Percentiles rank a stretch among this genome's conserved stretches.
Evolutionary conservation across 2,329 filamentous ascomycete species (phyloP).

Genomic region (Cryphonectria radicalis): DNA sequence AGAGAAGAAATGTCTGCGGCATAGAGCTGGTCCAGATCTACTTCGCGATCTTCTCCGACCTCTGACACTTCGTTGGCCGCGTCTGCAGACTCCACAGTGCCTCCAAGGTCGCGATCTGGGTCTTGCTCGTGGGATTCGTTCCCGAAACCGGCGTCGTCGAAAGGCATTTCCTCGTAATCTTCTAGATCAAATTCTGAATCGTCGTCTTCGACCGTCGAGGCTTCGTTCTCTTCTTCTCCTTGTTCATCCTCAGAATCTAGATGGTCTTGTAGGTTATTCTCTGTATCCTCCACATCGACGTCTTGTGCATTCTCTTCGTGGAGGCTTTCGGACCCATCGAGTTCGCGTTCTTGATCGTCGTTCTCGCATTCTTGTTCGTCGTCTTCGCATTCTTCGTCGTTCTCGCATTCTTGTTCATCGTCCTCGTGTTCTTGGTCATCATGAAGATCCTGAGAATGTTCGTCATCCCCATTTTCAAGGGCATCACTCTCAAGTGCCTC

Average conservation of each 20-base stretch:
- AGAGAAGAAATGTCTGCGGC: slow-evolving; percentile 7
- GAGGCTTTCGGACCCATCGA: background rate
- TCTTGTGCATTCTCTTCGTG: background rate
- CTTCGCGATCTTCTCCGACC: background rate
- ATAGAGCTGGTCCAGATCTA: slow-evolving; percentile 15
- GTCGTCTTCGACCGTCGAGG: background rate
- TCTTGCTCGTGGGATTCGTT: background rate
- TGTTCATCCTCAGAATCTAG: background rate
- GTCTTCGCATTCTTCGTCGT: background rate
- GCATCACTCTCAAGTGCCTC: background rate
- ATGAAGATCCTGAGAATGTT: background rate
- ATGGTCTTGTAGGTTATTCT: background rate
- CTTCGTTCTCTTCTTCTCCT: background rate
- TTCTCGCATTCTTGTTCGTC: background rate
- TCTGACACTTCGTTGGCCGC: background rate
- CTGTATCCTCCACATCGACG: background rate
- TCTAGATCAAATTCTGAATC: background rate
- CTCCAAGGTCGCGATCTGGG: background rate
- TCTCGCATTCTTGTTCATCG: background rate
- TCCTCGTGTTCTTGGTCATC: background rate
- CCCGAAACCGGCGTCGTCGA: background rate
- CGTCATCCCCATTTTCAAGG: background rate
- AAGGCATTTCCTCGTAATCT: slow-evolving; percentile 1
- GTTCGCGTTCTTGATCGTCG: background rate
- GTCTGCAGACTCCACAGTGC: background rate